Evolutionary conservation across 2,329 filamentous ascomycete species (phyloP).

Genomic region (Gliomastix tumulicola): DNA sequence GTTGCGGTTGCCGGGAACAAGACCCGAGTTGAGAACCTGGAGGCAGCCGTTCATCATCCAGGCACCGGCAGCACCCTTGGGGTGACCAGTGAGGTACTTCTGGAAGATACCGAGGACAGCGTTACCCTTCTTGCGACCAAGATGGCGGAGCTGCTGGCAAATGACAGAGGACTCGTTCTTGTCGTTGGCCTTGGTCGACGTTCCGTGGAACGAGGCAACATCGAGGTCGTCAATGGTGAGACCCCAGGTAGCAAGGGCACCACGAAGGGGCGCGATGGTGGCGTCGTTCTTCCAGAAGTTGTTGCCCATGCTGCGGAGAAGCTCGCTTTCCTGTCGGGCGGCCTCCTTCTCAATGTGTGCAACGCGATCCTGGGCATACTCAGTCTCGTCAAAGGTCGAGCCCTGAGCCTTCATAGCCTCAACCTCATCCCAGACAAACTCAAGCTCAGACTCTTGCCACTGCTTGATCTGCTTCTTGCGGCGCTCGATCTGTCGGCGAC

Average conservation of each 20-base stretch:
- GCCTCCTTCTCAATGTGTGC: constrained; percentile 82
- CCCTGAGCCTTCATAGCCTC: constrained; percentile 81
- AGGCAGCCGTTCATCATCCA: constrained; percentile 99
- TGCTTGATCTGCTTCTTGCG: constrained; percentile 91
- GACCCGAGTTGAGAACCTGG: constrained; percentile 87
- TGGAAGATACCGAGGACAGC: constrained; percentile 96
- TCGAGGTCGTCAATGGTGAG: constrained; percentile 93
- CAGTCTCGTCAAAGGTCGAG: constrained; percentile 68
- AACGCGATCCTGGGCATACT: constrained; percentile 80
- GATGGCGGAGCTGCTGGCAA: constrained; percentile 90
- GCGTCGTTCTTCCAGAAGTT: constrained; percentile 98
- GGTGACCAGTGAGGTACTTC: constrained; percentile 97
- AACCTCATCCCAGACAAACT: constrained; percentile 89
- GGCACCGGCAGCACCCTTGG: constrained; percentile 96
- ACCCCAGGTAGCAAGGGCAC: constrained; percentile 94
- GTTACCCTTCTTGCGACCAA: constrained; percentile 94
- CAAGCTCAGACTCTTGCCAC: constrained; percentile 91
- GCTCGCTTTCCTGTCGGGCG: constrained; percentile 84
- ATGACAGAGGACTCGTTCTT: constrained; percentile 99
- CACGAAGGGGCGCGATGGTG: constrained; percentile 88
- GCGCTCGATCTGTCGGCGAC: constrained; percentile 87
- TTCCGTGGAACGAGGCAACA: constrained; percentile 97
- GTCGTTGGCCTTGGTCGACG: constrained; percentile 96
- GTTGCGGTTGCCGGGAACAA: constrained; percentile 95
- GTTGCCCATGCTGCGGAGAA: constrained; percentile 88